Conservation (phyloP, 1,139 yeast genomes). For the Diutina rugosa region DNA sequence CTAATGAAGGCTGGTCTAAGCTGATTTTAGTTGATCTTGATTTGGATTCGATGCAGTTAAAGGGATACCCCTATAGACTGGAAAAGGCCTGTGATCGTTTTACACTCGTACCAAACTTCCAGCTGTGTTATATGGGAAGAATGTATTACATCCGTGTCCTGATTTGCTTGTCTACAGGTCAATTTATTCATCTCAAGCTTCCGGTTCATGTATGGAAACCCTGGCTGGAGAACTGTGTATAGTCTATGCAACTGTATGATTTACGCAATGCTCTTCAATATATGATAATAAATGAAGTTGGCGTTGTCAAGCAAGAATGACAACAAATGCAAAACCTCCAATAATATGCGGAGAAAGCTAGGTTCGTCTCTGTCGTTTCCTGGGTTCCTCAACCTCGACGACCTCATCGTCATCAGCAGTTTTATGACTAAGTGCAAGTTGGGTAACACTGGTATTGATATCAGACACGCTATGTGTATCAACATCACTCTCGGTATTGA, state of each 20-base stretch:
- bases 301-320: no score
- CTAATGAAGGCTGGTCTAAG: not conserved
- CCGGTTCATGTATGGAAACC: not conserved
- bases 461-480: not conserved
- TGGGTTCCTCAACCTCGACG: not conserved
- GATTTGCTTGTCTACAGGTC: not conserved
- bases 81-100: not conserved
- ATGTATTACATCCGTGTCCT: not conserved
- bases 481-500: not conserved
- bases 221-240: constrained; percentile 1
- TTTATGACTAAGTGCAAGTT: not conserved
- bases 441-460: not conserved
- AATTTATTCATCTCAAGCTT: not conserved
- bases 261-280: not conserved
- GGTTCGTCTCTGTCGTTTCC: not conserved
- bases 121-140: not conserved
- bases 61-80: not conserved
- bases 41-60: not conserved
- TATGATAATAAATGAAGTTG: no score
- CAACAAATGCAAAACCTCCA: not conserved
- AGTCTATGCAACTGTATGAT: not conserved
- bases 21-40: not conserved
- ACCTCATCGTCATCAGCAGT: not conserved
- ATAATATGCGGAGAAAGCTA: not conserved
- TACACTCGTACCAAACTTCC: not conserved